Conservation (phyloP, 2,329 filamentous ascomycete species). For the Neopestalotiopsis rosae region DNA sequence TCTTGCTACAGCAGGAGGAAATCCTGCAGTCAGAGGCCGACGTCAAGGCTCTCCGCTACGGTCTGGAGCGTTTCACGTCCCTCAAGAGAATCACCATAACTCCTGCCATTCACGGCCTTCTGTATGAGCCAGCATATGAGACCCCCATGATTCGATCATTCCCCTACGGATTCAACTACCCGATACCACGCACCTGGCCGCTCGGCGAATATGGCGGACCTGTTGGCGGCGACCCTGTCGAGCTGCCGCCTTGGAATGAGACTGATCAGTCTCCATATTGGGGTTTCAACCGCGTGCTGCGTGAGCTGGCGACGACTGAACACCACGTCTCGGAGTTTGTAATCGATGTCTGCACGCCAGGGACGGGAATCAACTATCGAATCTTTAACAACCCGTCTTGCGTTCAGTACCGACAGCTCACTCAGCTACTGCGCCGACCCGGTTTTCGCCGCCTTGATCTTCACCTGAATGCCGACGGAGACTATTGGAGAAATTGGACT, state of each 20-base stretch:
- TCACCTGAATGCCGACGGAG: background rate
- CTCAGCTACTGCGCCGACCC: background rate
- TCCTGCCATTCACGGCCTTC: slow-evolving; percentile 1
- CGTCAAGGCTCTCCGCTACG: background rate
- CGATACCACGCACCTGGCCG: slow-evolving; percentile 11
- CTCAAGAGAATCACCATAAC: slow-evolving; percentile 4
- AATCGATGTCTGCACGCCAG: background rate
- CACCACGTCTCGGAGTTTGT: background rate
- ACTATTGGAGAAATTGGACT: background rate
- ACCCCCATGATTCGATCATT: slow-evolving; percentile 11
- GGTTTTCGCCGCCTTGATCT: background rate
- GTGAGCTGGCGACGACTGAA: background rate
- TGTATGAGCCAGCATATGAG: background rate
- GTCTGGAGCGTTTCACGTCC: background rate
- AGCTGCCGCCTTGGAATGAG: background rate
- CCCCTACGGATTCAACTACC: slow-evolving; percentile 11
- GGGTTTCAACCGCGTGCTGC: background rate
- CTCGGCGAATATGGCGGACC: background rate
- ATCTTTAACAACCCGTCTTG: background rate
- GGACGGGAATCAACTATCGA: background rate
- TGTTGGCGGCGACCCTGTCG: background rate
- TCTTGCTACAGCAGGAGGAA: slow-evolving; percentile 1
- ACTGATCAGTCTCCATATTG: background rate
- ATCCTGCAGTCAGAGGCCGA: background rate
- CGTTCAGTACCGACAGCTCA: background rate